A percentile compares a stretch with the other conserved stretches of the same genome.
These are phyloP conservation scores for Blastocystis sp. DNA, from an alignment of 352 stramenopile species.

Conservation along the genomic window DNA sequence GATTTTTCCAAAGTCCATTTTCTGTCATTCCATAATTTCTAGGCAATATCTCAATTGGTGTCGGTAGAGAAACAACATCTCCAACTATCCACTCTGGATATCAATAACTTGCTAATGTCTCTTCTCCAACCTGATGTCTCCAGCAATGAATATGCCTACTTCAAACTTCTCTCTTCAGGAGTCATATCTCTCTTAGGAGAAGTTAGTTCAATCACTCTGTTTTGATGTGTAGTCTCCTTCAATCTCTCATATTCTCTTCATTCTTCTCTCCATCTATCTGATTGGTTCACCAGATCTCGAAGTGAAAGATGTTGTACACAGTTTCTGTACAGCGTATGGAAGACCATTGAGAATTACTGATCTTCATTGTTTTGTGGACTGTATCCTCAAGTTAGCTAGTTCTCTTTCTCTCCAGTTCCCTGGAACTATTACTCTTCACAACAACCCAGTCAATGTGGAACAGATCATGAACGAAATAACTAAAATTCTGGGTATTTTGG, in stretches of 20 bases:
- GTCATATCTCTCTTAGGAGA: background rate
- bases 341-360: too few species aligned
- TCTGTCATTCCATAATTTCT: too few species aligned
- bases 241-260: background rate
- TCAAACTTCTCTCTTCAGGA: background rate
- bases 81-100: background rate
- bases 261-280: background rate
- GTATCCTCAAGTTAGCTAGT: too few species aligned
- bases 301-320: background rate
- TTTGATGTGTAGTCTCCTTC: background rate
- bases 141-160: background rate
- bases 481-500: too few species aligned
- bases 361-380: too few species aligned
- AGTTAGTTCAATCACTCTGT: background rate
- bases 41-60: too few species aligned
- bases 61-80: too few species aligned
- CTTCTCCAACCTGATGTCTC: background rate
- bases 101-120: conserved; percentile 2
- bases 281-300: background rate
- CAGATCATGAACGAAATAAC: too few species aligned
- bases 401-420: too few species aligned
- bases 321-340: too few species aligned
- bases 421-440: too few species aligned
- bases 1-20: background rate
- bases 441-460: too few species aligned